These are phyloP conservation scores for Clausena lansium DNA, from an alignment of 345 rosid species.

Conservation along the genomic window DNA sequence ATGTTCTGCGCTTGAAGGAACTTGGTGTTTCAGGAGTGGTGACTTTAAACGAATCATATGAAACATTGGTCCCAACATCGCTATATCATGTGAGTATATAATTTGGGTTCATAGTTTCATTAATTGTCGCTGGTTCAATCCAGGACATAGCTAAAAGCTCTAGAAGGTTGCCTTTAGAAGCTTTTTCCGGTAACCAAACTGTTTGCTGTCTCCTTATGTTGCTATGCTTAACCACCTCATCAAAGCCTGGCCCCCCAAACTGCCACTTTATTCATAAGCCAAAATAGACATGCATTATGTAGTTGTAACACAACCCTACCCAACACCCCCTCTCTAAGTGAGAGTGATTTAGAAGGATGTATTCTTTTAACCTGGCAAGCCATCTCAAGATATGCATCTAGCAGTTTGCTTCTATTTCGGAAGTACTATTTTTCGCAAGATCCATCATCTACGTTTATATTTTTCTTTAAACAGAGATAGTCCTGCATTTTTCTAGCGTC, in stretches of 20 bases:
- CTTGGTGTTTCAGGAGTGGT: conserved; percentile 54
- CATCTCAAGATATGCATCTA: not conserved
- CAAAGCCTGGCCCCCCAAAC: not conserved
- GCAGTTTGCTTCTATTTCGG: not conserved
- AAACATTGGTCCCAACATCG: conserved; percentile 53
- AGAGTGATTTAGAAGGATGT: not conserved
- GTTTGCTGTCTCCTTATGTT: not conserved
- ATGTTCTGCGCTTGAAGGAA: conserved; percentile 43
- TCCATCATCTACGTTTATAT: not conserved
- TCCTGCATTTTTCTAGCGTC: not conserved
- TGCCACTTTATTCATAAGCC: not conserved
- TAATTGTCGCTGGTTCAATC: not conserved
- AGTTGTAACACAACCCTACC: not conserved
- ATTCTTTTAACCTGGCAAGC: not conserved
- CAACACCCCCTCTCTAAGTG: not conserved
- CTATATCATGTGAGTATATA: conserved; percentile 38
- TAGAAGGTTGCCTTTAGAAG: not conserved
- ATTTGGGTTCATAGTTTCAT: not conserved
- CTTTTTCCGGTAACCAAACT: not conserved
- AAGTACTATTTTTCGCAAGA: not conserved
- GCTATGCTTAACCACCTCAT: not conserved
- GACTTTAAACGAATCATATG: conserved; percentile 54
- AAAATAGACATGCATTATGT: not conserved
- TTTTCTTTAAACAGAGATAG: not conserved
- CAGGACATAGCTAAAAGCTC: not conserved